Percentiles rank a stretch among this genome's conserved stretches.
Conservation (phyloP, 192 early-diverging fungal genomes). For the Diversispora epigaea region DNA sequence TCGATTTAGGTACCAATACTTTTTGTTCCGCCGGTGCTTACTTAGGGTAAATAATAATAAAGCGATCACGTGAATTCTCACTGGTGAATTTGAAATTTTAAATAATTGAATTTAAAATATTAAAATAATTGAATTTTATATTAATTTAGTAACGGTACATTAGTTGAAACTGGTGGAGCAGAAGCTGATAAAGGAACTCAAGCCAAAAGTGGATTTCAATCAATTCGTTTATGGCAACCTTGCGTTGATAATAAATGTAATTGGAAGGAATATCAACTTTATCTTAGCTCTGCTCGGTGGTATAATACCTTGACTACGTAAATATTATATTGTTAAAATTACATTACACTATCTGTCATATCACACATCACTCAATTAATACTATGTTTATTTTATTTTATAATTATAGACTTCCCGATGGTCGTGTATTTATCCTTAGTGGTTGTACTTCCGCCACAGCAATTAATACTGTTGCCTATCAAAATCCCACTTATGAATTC, state of each 20-base stretch:
- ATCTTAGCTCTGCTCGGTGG: conserved; percentile 40
- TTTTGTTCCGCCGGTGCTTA: no score
- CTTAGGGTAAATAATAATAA: no score
- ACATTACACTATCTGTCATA: no score
- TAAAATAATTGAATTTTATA: no score
- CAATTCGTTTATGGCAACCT: conserved; percentile 47
- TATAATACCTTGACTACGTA: conserved; percentile 38
- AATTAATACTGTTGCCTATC: conserved; percentile 44
- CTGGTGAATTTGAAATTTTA: no score
- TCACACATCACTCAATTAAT: no score
- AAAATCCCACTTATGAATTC: conserved; percentile 51
- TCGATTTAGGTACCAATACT: no score
- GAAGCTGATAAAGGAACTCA: conserved; percentile 26
- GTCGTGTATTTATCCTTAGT: conserved; percentile 55
- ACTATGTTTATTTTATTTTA: no score
- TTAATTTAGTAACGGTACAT: conserved; percentile 24
- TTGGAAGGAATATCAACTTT: conserved; percentile 46
- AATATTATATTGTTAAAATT: no score
- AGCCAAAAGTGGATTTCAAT: conserved; percentile 39
- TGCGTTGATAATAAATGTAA: conserved; percentile 49
- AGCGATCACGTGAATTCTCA: no score
- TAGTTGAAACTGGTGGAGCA: conserved; percentile 56
- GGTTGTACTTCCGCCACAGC: conserved; percentile 49
- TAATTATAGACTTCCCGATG: conserved; percentile 37
- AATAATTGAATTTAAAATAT: no score